Evolutionary conservation across 768 basidiomycete species (phyloP).

Genomic region (Pulveroboletus sp.): DNA sequence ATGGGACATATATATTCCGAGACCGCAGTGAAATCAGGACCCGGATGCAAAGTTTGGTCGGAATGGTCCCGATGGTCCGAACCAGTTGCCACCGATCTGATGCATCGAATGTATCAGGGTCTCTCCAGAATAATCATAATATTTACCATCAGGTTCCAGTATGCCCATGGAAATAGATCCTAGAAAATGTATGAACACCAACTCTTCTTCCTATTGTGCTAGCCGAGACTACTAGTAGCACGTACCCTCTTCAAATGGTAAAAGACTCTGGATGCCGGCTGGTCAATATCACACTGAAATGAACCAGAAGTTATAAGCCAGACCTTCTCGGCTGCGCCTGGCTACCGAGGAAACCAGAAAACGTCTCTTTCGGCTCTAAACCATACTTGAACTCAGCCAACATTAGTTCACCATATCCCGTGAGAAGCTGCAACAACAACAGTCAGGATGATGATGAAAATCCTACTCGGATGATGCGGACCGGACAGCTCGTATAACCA

Average conservation of each 20-base stretch:
- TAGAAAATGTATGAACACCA: constrained; percentile 2
- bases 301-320: constrained; percentile 15
- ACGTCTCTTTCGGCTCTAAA: constrained; percentile 82
- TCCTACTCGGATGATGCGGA: constrained; percentile 34
- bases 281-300: constrained; percentile 5
- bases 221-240: not conserved
- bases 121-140: not conserved
- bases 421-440: constrained; percentile 53
- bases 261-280: constrained; percentile 49
- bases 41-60: constrained; percentile 26
- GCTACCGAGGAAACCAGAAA: constrained; percentile 62
- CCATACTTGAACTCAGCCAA: constrained; percentile 96
- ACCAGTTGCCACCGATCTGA: constrained; percentile 12
- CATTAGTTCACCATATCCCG: constrained; percentile 82
- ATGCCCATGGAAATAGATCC: constrained; percentile 47
- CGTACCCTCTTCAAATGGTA: constrained; percentile 77
- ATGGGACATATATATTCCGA: not conserved
- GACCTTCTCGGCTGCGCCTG: constrained; percentile 77
- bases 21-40: constrained; percentile 11
- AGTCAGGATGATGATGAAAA: constrained; percentile 1
- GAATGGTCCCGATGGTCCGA: constrained; percentile 3
- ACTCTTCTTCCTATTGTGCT: too few relatives aligned
- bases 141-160: constrained; percentile 70
- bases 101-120: constrained; percentile 5
- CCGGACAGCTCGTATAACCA: constrained; percentile 88